Base-by-base conservation (phyloP, 441 rosid species). In the Macaranga tanarius region DNA sequence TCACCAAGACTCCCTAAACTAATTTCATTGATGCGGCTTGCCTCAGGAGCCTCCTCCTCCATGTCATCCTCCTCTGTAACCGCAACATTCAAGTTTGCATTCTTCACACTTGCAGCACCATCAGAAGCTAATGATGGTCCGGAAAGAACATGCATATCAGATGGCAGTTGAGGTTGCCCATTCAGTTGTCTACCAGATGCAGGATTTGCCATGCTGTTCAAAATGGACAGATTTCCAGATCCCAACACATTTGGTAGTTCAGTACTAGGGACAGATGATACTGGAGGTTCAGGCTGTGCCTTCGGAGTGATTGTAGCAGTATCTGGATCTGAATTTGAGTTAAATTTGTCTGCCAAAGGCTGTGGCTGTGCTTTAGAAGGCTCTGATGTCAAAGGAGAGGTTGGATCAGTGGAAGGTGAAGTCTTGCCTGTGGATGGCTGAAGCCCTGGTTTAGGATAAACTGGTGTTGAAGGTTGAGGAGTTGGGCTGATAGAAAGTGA, bases 21-120 rank as follows among this genome's bases (percentile, higher is more conserved):
- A 81, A 87, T 86, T 77, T 85, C 92, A 84, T 84, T 80, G 45
- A 78, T 66, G 52, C 75, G 83, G 79, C 76, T 82, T 50, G 87
- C 72, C 83, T 89, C 99, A 58, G 99, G 85, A 82, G 95, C 96
- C 76, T 84, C 97, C 86, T 94, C 98, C 73, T 94, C 98, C 98
- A 94, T 94, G 76, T 89, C 97, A 84, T 90, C 98, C 83, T 90
- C 96, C 76, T 83, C 92, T 17, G 83, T 61, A 70, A 76, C 88
- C 31, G 72, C 76, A 71, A 67, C 76, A 71, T 83, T 89, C 67
- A 75, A 77, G 72, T 68, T 79, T 62, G 87, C 89, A 69, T 74
- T 81, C 73, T 83, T 89, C 73, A 74, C 86, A 77, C 69, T 70
- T 54, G 79, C 51, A 56, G 76, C 55, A 80, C 76, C 79, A 71